Evolutionary conservation across 2,329 filamentous ascomycete species (phyloP), one percentile per base, ranked within the genome.

Genomic region (Phoma sp.): DNA sequence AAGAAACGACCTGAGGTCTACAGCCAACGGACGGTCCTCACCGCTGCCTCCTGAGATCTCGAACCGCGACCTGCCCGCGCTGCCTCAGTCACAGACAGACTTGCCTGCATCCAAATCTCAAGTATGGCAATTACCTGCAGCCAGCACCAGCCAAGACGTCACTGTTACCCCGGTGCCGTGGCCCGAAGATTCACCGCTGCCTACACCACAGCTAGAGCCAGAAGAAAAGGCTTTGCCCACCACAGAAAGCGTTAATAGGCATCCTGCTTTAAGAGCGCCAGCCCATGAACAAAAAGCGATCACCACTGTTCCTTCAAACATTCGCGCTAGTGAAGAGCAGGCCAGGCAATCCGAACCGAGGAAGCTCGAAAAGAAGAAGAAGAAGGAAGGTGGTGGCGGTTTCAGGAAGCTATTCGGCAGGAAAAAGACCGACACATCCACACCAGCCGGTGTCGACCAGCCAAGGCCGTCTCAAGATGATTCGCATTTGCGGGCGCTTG

Each of bases 181-280:
- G 65, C 64, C 66, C 13, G 60, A 64, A 35, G 66, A 67, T 33
- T 68, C 64, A 8, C 64, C 66, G 4, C 55, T 61, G 8, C 54
- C 60, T 22, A 61, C 64, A 6, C 72, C 76, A 33, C 58, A 73
- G 32, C 70, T 68, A 13, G 32, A 60, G 60, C 15, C 58, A 55
- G 68, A 73, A 37, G 68, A 72, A 10, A 75, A 74, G 56, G 50
- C 69, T 8, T 57, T 58, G 38, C 60, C 58, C 22, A 31, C 62
- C 36, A 4, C 55, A 0, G 58, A 64, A 17, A 47, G 66, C 19
- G 57, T 70, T 5, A 70, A 75, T 33, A 69, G 77, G 29, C 79
- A 81, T 62, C 78, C 79, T 43, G 79, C 77, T 6, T 61, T 78
- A 54, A 74, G 78, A 32, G 67, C 71, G 25, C 58, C 70, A 19